Conservation (phyloP, 371 early-diverging fungal species). For the Coemansia linderi region DNA sequence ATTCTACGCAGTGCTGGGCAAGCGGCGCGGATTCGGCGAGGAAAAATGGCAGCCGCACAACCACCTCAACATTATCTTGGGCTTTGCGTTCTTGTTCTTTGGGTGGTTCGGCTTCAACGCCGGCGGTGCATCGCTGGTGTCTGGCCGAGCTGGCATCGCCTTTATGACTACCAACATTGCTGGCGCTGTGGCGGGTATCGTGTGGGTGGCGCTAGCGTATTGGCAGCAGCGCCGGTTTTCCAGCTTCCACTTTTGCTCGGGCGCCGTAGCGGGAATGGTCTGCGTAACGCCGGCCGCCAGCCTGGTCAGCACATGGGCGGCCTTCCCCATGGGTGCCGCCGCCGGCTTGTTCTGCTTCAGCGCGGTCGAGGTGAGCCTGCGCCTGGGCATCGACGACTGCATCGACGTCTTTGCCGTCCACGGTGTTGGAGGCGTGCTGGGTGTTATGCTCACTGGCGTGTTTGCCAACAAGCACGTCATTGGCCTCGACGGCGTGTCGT, state of each 20-base stretch:
- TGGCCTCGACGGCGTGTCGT: constrained; percentile 59
- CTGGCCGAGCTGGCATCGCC: constrained; percentile 74
- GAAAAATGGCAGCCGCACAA: constrained; percentile 74
- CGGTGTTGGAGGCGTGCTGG: constrained; percentile 74
- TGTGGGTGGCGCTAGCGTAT: constrained; percentile 77
- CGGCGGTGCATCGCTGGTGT: constrained; percentile 71
- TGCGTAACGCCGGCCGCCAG: constrained; percentile 79
- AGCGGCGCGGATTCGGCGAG: constrained; percentile 67
- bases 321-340: constrained; percentile 69
- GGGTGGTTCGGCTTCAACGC: constrained; percentile 70
- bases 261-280: constrained; percentile 83
- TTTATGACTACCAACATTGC: constrained; percentile 74
- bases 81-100: constrained; percentile 76
- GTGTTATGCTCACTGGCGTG: constrained; percentile 69
- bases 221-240: constrained; percentile 67
- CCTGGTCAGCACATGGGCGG: constrained; percentile 69
- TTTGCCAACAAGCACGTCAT: constrained; percentile 68
- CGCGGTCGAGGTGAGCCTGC: constrained; percentile 64
- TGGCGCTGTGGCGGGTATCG: constrained; percentile 67
- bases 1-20: constrained; percentile 76
- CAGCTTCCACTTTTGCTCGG: constrained; percentile 80
- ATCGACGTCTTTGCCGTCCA: constrained; percentile 74
- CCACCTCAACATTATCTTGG: constrained; percentile 78
- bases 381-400: constrained; percentile 74
- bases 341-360: constrained; percentile 68